Conservation (phyloP, 305 asterid species). For the Petunia hybrid region DNA sequence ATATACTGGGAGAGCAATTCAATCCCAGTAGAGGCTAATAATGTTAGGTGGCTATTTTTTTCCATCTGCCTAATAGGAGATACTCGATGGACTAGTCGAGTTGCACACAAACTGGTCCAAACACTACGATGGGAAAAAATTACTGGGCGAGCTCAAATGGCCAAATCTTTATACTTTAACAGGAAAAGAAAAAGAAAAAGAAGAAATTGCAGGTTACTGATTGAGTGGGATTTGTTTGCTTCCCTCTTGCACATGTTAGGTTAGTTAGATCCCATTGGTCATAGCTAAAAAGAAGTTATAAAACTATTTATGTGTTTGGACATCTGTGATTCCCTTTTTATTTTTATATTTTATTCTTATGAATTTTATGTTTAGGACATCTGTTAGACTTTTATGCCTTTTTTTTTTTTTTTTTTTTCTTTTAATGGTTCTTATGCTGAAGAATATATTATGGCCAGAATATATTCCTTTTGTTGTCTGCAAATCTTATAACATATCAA, state of each 20-base stretch:
- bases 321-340: not conserved
- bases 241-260: slow-evolving; percentile 26
- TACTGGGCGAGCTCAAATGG: not conserved
- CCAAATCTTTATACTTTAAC: not conserved
- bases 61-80: too few species aligned
- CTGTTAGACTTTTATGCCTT: not conserved
- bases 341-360: not conserved
- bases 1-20: not conserved
- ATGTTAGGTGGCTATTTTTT: too few species aligned
- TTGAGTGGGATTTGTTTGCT: slow-evolving; percentile 40
- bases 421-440: not conserved
- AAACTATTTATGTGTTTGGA: not conserved
- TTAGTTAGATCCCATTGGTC: slow-evolving; percentile 28
- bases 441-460: slow-evolving; percentile 6
- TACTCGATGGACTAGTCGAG: too few species aligned
- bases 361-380: not conserved
- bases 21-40: too few species aligned
- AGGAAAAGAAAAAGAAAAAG: not conserved
- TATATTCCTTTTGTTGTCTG: slow-evolving; percentile 24
- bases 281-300: slow-evolving; percentile 4
- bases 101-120: too few species aligned
- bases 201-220: slow-evolving; percentile 21
- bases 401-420: not conserved
- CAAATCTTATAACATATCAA: slow-evolving; percentile 18
- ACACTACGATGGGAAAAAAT: not conserved